These are phyloP conservation scores for Mortierella sp. DNA, from an alignment of 371 early-diverging fungal species.

Conservation along the genomic window DNA sequence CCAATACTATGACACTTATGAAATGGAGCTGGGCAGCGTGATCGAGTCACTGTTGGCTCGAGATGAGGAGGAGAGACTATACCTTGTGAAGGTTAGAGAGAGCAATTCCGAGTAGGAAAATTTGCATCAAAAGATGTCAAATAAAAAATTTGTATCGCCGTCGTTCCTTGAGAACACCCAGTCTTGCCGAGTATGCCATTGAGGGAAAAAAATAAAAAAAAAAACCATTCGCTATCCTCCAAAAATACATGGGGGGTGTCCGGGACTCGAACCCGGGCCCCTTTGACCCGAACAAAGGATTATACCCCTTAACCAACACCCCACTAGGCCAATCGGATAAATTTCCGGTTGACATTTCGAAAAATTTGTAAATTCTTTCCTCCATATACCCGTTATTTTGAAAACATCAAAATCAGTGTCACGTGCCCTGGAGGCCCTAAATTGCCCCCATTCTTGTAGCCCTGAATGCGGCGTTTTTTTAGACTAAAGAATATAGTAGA, in stretches of 20 bases:
- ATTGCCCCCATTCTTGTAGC: too few relatives aligned
- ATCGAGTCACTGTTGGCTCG: not conserved
- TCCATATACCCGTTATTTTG: not conserved
- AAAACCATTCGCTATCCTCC: not conserved
- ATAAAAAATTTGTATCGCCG: too few relatives aligned
- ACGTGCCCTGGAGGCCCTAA: not conserved
- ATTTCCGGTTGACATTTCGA: not conserved
- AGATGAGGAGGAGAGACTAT: slow-evolving; percentile 6
- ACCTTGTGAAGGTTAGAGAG: not conserved
- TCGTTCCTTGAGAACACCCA: too few relatives aligned
- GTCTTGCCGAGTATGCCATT: not conserved
- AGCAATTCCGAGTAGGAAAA: not conserved
- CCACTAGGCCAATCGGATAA: slow-evolving; percentile 11
- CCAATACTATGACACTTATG: not conserved
- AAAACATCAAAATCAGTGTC: not conserved
- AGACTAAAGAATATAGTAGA: too few relatives aligned
- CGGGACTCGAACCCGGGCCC: slow-evolving; percentile 58
- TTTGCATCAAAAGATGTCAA: not conserved
- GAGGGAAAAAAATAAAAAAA: slow-evolving; percentile 5
- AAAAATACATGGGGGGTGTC: slow-evolving; percentile 35
- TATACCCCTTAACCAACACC: slow-evolving; percentile 57
- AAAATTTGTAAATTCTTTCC: not conserved
- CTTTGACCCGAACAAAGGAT: slow-evolving; percentile 57
- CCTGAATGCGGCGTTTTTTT: too few relatives aligned
- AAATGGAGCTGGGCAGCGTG: not conserved